Conservation (phyloP, 2,329 filamentous ascomycete genomes). For the Rhynchosporium secalis region DNA sequence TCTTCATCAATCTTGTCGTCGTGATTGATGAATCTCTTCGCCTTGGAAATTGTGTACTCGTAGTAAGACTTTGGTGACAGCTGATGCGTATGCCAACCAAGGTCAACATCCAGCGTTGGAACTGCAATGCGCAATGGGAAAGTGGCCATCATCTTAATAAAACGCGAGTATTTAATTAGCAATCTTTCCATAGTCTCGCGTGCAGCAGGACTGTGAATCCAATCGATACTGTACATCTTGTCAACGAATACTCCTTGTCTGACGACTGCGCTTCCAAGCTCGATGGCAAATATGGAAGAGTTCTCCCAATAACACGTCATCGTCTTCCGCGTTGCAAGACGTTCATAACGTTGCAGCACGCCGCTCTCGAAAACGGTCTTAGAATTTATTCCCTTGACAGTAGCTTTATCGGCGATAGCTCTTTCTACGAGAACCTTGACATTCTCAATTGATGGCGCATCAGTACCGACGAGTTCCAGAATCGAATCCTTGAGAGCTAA, state of each 20-base stretch:
- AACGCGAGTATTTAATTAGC: slow-evolving; percentile 64
- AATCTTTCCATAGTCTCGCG: slow-evolving; percentile 63
- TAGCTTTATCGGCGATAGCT: slow-evolving; percentile 42
- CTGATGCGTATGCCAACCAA: slow-evolving; percentile 79
- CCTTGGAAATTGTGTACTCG: slow-evolving; percentile 50
- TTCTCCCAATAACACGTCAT: slow-evolving; percentile 73
- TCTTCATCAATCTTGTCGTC: slow-evolving; percentile 79
- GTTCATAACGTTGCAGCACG: slow-evolving; percentile 37
- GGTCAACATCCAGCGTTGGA: slow-evolving; percentile 72
- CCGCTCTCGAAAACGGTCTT: slow-evolving; percentile 28
- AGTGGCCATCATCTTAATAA: slow-evolving; percentile 57
- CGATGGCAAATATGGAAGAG: slow-evolving; percentile 61
- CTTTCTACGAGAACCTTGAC: slow-evolving; percentile 53
- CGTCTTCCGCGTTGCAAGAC: slow-evolving; percentile 60
- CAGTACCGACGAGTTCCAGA: slow-evolving; percentile 42
- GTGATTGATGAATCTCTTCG: slow-evolving; percentile 69
- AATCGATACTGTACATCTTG: slow-evolving; percentile 77
- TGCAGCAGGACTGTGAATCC: slow-evolving; percentile 71
- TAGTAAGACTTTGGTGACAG: slow-evolving; percentile 66
- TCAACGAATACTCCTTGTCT: slow-evolving; percentile 66
- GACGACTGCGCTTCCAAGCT: slow-evolving; percentile 64
- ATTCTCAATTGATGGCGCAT: slow-evolving; percentile 48
- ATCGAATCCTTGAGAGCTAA: slow-evolving; percentile 47
- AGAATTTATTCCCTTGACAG: slow-evolving; percentile 46
- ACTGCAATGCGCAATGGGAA: slow-evolving; percentile 54